Base-by-base conservation (phyloP, 495 filamentous ascomycete genomes). In the Lophiotrema nucula region DNA sequence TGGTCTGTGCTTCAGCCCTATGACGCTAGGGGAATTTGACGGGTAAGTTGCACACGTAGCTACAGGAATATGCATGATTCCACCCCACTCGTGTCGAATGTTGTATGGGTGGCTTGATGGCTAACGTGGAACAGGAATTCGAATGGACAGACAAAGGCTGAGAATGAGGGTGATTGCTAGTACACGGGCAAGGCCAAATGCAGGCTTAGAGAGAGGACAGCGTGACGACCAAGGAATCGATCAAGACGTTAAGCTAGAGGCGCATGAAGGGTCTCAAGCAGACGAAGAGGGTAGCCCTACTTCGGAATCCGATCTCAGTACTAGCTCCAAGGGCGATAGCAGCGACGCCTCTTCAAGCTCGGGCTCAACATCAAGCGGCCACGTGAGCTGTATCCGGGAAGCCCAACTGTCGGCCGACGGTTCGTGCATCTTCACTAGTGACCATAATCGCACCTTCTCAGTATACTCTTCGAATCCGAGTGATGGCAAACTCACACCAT, bases 341-440 rank as follows among this genome's bases (percentile, higher is more conserved):
- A n/a, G n/a, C n/a, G n/a, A n/a, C n/a, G n/a, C n/a, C n/a, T n/a
- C n/a, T n/a, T n/a, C n/a, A n/a, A n/a, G n/a, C n/a, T n/a, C n/a
- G n/a, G n/a, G n/a, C n/a, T n/a, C n/a, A n/a, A n/a, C n/a, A n/a
- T n/a, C n/a, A n/a, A 47, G 28, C 43, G 33, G 11, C 16, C 47
- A 47, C 25, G 42, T 47, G 28, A 77, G 77, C 57, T 79, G 79
- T 67, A 85, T 86, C 69, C 86, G 83, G 64, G 76, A 74, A 43
- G 78, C 76, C 25, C 79, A 53, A 23, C 50, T 53, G 1, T 83
- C 89, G 5, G 83, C 88, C 43, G 92, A 96, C 67, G 90, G 92
- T 15, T 93, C 90, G 10, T 83, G 82, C 5, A 72, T 97, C 44
- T 67, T 98, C 65, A 88, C 90, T n/a, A 79, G 81, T 23, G 85